A percentile compares a stretch with the other conserved stretches of the same genome.
Conservation (phyloP, 2,329 filamentous ascomycete genomes). For the Cladobotryum protrusum region DNA sequence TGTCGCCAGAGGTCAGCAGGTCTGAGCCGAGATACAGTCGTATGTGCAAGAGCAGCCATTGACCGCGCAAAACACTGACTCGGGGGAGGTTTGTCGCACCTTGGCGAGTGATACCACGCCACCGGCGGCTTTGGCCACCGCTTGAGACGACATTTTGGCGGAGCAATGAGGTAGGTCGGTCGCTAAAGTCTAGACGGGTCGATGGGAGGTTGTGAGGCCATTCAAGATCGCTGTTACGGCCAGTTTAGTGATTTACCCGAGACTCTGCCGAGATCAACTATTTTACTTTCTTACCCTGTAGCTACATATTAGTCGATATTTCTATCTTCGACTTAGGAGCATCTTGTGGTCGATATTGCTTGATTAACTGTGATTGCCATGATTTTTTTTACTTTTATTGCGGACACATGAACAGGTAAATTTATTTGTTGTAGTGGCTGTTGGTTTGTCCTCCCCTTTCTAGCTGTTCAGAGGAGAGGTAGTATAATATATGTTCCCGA, state of each 20-base stretch:
- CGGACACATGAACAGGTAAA: no score
- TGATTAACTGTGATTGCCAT: no score
- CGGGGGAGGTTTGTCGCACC: slow-evolving; percentile 35
- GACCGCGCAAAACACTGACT: slow-evolving; percentile 9
- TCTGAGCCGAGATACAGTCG: background rate
- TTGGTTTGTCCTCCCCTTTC: no score
- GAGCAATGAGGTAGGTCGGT: slow-evolving; percentile 13
- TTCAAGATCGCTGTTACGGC: slow-evolving; percentile 18
- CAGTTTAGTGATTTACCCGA: slow-evolving; percentile 19
- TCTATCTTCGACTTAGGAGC: no score
- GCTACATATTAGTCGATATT: no score
- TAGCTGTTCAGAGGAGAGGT: no score
- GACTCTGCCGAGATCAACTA: slow-evolving; percentile 17
- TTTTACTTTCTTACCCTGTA: no score
- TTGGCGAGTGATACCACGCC: slow-evolving; percentile 52
- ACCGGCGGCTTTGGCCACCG: slow-evolving; percentile 48
- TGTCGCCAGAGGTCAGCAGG: slow-evolving; percentile 30
- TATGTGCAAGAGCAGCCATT: background rate
- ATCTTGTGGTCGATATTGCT: no score
- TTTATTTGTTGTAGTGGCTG: no score
- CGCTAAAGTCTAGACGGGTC: slow-evolving; percentile 4
- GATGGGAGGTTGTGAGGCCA: slow-evolving; percentile 21
- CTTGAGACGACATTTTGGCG: slow-evolving; percentile 56
- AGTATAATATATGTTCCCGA: no score
- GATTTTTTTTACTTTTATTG: no score